phyloP scores from a whole-genome alignment of 352 stramenopile genomes.

The Lagenidium giganteum region DNA sequence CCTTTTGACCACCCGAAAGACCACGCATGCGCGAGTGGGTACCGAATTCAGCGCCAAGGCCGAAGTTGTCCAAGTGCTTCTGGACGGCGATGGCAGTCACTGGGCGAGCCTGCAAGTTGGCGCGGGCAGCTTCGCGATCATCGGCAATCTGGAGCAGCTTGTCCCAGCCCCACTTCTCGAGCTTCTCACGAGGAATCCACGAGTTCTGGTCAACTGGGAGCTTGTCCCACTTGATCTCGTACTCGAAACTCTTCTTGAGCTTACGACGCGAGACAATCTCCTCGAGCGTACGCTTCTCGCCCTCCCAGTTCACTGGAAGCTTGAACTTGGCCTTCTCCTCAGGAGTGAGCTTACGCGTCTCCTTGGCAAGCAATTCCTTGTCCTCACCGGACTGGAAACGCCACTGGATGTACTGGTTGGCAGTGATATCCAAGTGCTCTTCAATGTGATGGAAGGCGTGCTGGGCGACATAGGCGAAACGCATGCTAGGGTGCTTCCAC shows the following conservation, averaged over 20 bases:
- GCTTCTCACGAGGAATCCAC: slow-evolving; percentile 91
- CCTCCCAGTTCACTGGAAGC: slow-evolving; percentile 92
- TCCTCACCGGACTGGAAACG: slow-evolving; percentile 92
- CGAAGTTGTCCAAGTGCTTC: slow-evolving; percentile 97
- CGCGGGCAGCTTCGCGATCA: slow-evolving; percentile 91
- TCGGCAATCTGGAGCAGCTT: slow-evolving; percentile 95
- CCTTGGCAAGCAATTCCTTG: slow-evolving; percentile 90
- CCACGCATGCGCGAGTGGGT: slow-evolving; percentile 98
- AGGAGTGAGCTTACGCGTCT: slow-evolving; percentile 85
- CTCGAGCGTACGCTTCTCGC: slow-evolving; percentile 87
- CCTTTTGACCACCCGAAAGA: slow-evolving; percentile 98
- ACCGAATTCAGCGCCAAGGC: slow-evolving; percentile 94
- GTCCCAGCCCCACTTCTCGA: slow-evolving; percentile 97
- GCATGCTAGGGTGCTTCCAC: slow-evolving; percentile 86
- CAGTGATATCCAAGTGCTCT: slow-evolving; percentile 92
- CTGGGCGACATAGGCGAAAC: slow-evolving; percentile 96
- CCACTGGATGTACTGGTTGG: slow-evolving; percentile 97
- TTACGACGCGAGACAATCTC: slow-evolving; percentile 91
- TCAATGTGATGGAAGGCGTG: slow-evolving; percentile 98
- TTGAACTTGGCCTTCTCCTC: slow-evolving; percentile 95
- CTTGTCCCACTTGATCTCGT: slow-evolving; percentile 97
- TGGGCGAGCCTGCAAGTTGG: slow-evolving; percentile 91
- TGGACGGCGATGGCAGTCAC: slow-evolving; percentile 95
- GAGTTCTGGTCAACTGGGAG: slow-evolving; percentile 93
- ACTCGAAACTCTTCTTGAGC: slow-evolving; percentile 94